A percentile compares a stretch with the other conserved stretches of the same genome.
phyloP scores from a whole-genome alignment of 306 rosid genomes.

The Abrus pulchellus region DNA sequence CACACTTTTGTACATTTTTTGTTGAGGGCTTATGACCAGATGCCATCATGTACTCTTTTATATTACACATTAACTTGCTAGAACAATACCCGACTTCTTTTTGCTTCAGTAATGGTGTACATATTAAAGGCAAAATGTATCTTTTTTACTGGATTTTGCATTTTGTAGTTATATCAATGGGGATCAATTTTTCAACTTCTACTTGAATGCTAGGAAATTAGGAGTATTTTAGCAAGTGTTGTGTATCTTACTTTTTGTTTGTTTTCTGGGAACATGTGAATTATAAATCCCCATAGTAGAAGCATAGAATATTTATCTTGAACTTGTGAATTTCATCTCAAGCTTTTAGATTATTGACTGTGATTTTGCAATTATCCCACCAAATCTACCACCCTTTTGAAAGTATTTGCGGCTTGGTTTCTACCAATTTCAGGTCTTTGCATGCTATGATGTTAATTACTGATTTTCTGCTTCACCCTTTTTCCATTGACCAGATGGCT shows the following conservation, averaged over 20 bases:
- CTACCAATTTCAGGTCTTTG: conserved; percentile 10
- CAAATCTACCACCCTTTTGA: neutral
- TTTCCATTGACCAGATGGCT: neutral
- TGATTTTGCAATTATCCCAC: conserved; percentile 14
- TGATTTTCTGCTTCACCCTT: neutral
- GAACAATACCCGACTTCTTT: conserved; percentile 13
- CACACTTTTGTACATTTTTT: neutral
- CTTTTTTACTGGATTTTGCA: neutral
- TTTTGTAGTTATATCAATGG: conserved; percentile 1
- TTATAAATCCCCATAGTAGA: conserved; percentile 4
- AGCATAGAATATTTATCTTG: neutral
- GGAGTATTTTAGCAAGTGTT: neutral
- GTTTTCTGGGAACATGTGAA: conserved; percentile 1
- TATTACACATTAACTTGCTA: neutral
- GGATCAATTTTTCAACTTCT: conserved; percentile 18
- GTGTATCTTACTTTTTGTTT: neutral
- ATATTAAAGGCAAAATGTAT: conserved; percentile 2
- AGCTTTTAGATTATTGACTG: conserved; percentile 23
- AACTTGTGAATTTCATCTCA: neutral
- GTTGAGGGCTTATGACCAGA: conserved; percentile 31
- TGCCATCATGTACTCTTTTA: conserved; percentile 3
- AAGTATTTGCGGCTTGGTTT: conserved; percentile 30
- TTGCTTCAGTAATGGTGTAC: conserved; percentile 12
- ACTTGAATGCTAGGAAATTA: conserved; percentile 3
- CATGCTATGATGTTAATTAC: conserved; percentile 8